Base-by-base conservation (phyloP, 257 asterid genomes). In the Leonotis leonurus region DNA sequence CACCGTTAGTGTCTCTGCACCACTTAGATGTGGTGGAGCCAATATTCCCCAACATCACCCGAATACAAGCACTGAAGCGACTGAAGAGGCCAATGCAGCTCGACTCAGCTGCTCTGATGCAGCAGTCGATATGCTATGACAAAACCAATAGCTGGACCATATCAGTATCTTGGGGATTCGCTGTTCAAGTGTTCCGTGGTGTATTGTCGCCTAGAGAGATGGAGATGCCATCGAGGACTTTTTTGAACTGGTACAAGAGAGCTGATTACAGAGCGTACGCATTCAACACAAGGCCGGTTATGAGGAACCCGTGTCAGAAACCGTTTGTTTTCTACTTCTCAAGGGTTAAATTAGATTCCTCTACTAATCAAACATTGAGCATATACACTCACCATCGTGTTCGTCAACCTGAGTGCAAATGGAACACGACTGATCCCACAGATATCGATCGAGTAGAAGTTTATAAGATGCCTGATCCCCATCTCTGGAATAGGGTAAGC, bases 11-110 rank as follows among this genome's bases (percentile, higher is more conserved):
- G 51, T 79, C 97, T 0, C 56, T 90, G 61, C 97, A 90, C 80
- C 97, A 89, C 77, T 81, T 89, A 5, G 95, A 87, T 17, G 94
- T 89, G 48, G 88, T 89, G 69, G 97, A 85, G 51, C 95, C 97
- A 0, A 83, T 89, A 21, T 89, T 89, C 73, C 97, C 95, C 0
- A 81, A 89, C 1, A 73, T 75, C 17, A 81, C 89, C 54, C 86
- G 75, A 16, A 70, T 81, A 40, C 73, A 85, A 72, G 89, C 96
- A 14, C 79, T 90, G 25, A 72, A 75, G 45, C 77, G 70, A 22
- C 85, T 90, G 27, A 55, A 71, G 67, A 60, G 72, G 35, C 90
- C 97, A 1, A 76, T 76, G 81, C 70, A 73, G 65, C 93, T 87
- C 0, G 97, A 90, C 64, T 85, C 96, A 0, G 92, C 97, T 3